Evolutionary conservation across 306 rosid species (phyloP), one percentile per base, ranked within the genome.

Genomic region (Astragalus membranaceus): DNA sequence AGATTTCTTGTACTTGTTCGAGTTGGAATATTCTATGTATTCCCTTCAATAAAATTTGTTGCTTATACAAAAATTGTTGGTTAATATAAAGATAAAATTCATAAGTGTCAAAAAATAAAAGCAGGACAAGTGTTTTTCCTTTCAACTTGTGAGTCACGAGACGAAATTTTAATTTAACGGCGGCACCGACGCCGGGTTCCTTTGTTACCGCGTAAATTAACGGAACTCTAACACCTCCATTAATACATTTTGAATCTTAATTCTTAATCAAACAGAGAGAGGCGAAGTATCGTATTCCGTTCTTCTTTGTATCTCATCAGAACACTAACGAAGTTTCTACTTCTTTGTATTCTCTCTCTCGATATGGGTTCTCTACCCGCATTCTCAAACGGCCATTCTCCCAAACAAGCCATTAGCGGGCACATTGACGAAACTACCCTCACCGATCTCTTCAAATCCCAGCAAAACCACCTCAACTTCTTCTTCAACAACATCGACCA

Each of bases 391-490:
- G 33, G 30, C 41, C 4, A 30, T 7, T 33, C 48, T 44, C 59
- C 59, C 48, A 75, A 75, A 75, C 75, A 74, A 30, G 2, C 55
- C 55, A 14, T 36, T 58, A 15, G 6, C 8, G 8, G 8, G 29
- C 63, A 67, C 49, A 83, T 95, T 67, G 88, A 89, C 88, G 83
- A 87, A 75, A 30, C 36, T 8, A 70, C 85, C 75, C 96, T 95
- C 48, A 15, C 72, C 4, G 13, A 52, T 49, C 95, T 95, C 71
- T 95, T 95, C 92, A 87, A 83, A 72, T 82, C 96, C 1, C 99
- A 95, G 46, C 99, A 87, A 69, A 84, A 70, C 74, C 97, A 95
- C 79, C 96, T 95, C 70, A 95, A 95, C 84, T 95, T 75, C 88
- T 95, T 95, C 96, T 91, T 95, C 87, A 75, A 78, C 64, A 68